phyloP scores from a whole-genome alignment of 2,329 filamentous ascomycete genomes.

The Chaetothyriales sp. region DNA sequence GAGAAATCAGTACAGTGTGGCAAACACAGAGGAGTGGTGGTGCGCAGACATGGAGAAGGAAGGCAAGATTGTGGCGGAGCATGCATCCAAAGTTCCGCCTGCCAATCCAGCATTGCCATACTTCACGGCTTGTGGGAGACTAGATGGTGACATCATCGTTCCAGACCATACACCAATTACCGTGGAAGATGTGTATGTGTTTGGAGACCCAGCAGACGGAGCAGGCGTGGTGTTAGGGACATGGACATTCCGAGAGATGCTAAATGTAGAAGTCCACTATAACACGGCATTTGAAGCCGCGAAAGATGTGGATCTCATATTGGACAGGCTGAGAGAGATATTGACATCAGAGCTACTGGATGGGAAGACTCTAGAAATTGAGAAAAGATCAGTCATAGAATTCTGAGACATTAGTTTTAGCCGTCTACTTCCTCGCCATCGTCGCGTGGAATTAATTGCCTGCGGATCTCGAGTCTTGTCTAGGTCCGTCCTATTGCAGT shows the following conservation, averaged over 20 bases:
- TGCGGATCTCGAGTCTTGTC: not conserved
- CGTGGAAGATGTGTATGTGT: slow-evolving; percentile 3
- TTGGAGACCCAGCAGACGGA: slow-evolving; percentile 1
- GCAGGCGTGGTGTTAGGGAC: slow-evolving; percentile 4
- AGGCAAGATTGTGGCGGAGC: not conserved
- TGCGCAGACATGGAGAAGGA: not conserved
- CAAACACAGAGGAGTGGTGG: slow-evolving; percentile 2
- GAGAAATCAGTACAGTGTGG: slow-evolving; percentile 3
- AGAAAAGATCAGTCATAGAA: not conserved
- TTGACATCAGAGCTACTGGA: too few species aligned
- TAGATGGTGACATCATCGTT: slow-evolving; percentile 5
- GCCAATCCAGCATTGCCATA: slow-evolving; percentile 1
- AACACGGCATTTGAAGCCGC: slow-evolving; percentile 3
- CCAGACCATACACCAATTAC: slow-evolving; percentile 1
- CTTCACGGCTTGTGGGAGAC: slow-evolving; percentile 4
- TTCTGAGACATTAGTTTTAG: too few species aligned
- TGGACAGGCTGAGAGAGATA: too few species aligned
- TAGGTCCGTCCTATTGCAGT: not conserved
- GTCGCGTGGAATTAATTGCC: too few species aligned
- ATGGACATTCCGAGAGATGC: slow-evolving; percentile 5
- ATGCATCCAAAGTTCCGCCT: slow-evolving; percentile 1
- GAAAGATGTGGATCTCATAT: too few species aligned
- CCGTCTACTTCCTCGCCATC: too few species aligned
- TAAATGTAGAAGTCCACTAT: slow-evolving; percentile 7
- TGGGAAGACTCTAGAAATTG: too few species aligned